Evolutionary conservation across 768 basidiomycete species (phyloP).

Genomic region (Gautieria morchelliformis): DNA sequence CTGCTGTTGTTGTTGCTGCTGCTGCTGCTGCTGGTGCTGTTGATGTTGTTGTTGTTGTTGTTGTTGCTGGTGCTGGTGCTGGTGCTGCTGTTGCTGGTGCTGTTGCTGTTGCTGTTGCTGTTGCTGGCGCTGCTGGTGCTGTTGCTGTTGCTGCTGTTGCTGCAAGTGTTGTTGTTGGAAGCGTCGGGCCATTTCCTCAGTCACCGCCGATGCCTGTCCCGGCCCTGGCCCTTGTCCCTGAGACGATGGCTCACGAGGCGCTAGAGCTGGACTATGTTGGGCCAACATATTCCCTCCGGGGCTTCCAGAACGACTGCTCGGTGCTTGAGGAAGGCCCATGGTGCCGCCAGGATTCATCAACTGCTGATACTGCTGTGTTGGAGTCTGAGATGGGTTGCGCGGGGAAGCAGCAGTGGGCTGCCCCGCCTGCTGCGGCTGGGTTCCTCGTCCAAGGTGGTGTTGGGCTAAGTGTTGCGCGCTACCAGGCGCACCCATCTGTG

Average conservation of each 20-base stretch:
- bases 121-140: conserved; percentile 14
- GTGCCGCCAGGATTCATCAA: conserved; percentile 11
- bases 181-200: conserved; percentile 4
- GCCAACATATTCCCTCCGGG: conserved; percentile 37
- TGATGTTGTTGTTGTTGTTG: not conserved
- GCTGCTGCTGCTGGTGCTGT: conserved; percentile 13
- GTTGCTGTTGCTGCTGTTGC: conserved; percentile 12
- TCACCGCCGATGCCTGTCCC: not conserved
- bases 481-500: conserved; percentile 41
- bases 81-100: conserved; percentile 11
- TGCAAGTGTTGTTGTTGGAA: conserved; percentile 14
- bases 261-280: conserved; percentile 51
- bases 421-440: not conserved
- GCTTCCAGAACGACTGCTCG: conserved; percentile 51
- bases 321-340: conserved; percentile 17
- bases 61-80: conserved; percentile 8
- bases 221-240: conserved; percentile 3
- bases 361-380: conserved; percentile 34
- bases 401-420: conserved; percentile 14
- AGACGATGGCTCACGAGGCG: conserved; percentile 34
- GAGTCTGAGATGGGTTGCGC: conserved; percentile 27
- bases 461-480: conserved; percentile 41
- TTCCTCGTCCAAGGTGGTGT: conserved; percentile 32
- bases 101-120: conserved; percentile 6
- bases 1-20: conserved; percentile 9